Evolutionary conservation across 805 yeast species (phyloP), one percentile per base, ranked within the genome.

Genomic region (Candida railenensis): DNA sequence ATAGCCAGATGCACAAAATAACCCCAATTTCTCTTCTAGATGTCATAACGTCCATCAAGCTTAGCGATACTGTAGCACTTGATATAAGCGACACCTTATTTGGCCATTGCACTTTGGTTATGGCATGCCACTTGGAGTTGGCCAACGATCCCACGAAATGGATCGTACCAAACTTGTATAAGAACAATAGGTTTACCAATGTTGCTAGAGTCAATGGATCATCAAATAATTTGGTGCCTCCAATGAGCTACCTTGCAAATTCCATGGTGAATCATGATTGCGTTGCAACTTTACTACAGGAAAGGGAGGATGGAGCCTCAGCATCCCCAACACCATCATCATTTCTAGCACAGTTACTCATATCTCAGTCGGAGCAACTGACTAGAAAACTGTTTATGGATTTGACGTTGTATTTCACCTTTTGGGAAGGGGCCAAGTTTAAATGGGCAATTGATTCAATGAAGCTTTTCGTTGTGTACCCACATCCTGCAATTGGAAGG

Each of bases 391-490:
- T 57, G 1, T 48, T 48, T 28, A 65, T 62, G n/a, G 70, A 64
- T 40, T 32, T 69, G 22, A 55, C 57, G 12, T 37, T 61, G 4
- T 59, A 48, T 34, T 59, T 71, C 44, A 52, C 50, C 21, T 58
- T 69, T 14, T 63, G 71, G 73, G 67, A 62, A 20, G 72, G 69
- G 0, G 47, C 48, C 32, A 56, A 54, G 22, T 61, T 50, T 48
- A 48, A 44, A 21, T 50, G 52, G 37, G 43, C 66, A 1, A 49
- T 71, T 2, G 64, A 59, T 8, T 60, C 57, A 4, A 44, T 71
- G 49, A 67, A 67, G 48, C 61, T 56, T 34, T 57, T 56, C 3
- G 45, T 63, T 1, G 49, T 66, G 8, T 69, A 66, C 46, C 76
- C 76, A 1, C 73, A 69, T 48, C 54, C 59, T 2, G 25, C 44